Evolutionary conservation across 2,329 filamentous ascomycete species (phyloP), one percentile per base, ranked within the genome.

Genomic region (Metarhizium anisopliae): DNA sequence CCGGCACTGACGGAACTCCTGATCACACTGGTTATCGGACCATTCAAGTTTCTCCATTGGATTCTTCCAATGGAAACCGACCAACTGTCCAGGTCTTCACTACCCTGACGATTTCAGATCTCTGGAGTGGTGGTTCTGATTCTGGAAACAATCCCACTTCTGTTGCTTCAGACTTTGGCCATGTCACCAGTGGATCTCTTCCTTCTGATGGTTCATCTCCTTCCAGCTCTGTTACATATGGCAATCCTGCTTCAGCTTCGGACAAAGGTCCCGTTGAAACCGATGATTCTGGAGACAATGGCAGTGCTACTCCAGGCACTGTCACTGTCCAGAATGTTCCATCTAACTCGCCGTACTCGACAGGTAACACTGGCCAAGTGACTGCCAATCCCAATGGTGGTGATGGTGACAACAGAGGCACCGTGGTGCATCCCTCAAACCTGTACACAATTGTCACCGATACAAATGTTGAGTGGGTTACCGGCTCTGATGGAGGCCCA

Each of bases 21-120:
- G 54, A 55, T 18, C 55, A 59, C 42, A 59, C 63, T 32, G 32
- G 55, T 38, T 30, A 57, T 14, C 61, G 58, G 35, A 66, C 65
- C 14, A 47, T 61, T 53, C 55, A 66, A 57, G 56, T 68, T 57
- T 63, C 62, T 57, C 62, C 63, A 14, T 50, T 60, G 55, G 50
- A 53, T 35, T 61, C 59, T 54, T 50, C 54, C 32, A 47, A 59
- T 42, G 56, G 47, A 1, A 59, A 58, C 3, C 52, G 54, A 10
- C 54, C 64, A 38, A 56, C 59, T 40, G 61, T 66, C 8, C 58
- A 64, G 4, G 63, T 63, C 5, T 71, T 71, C 58, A 72, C 70
- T 7, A 72, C 70, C 14, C 36, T 72, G 40, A 72, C 70, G 11
- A 62, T 72, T 55, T 53, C 56, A 32, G 67, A 71, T 51, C 62